Evolutionary conservation across 2,329 filamentous ascomycete species (phyloP), one percentile per base, ranked within the genome.

Genomic region (Curvularia verruculosa): DNA sequence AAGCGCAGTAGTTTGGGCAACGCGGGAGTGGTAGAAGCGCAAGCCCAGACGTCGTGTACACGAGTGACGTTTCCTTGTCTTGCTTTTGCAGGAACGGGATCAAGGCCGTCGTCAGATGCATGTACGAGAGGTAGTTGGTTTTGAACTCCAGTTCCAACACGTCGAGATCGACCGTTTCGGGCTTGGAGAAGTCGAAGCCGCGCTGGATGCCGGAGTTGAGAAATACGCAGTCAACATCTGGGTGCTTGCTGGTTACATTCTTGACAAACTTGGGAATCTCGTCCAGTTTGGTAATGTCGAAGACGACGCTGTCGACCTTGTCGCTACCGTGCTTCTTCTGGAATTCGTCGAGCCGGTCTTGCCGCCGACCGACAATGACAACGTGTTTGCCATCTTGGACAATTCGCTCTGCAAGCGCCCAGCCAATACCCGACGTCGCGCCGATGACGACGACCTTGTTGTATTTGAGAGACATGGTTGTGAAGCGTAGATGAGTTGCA

Each of bases 201-300:
- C 81, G 75, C 67, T 84, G 82, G 29, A 84, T 80, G n/a, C 82
- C 82, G 1, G 81, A 79, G 69, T 84, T 84, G 47, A 84, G 66
- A 55, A 84, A 76, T n/a, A 84, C 69, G 55, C 78, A 80, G 64
- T 84, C 82, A 2, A 85, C 69, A 57, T 84, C 82, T 0, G 82
- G 78, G 58, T 84, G 79, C 51, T 76, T 74, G 28, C 66, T 68
- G 19, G 75, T 79, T 36, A 81, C 67, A 15, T 77, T 72, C 21
- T 72, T 68, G 3, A 74, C 79, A 56, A 83, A 82, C 8, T 72
- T 66, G 3, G 80, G 77, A 21, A 84, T 82, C 40, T 78, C 66
- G 9, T 81, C 74, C 4, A 84, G 72, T 40, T 83, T 69, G 31
- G 79, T 81, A 53, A 85, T 80, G 63, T 86, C 83, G 60, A 85